Evolutionary conservation across 164 flowering plant genomes (phyloP).

Genomic region (Cinnamomum chago): DNA sequence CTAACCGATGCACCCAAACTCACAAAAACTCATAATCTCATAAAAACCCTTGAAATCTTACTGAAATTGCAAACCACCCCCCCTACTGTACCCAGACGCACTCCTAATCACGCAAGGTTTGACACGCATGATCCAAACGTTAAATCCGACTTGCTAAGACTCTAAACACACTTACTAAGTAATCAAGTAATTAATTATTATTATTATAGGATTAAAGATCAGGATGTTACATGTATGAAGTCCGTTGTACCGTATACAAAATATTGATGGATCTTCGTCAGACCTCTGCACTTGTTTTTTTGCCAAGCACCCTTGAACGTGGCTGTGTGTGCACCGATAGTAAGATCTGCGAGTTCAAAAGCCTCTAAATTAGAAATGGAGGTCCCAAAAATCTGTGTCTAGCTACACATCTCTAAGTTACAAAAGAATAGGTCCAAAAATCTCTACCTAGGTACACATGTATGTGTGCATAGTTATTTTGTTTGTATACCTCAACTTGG

Average conservation of each 20-base stretch:
- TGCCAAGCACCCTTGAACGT: slow-evolving; percentile 64
- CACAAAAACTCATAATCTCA: no score
- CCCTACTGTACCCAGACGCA: no score
- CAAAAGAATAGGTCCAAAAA: neutral
- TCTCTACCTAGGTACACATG: neutral
- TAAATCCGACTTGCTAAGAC: no score
- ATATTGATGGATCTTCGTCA: slow-evolving; percentile 63
- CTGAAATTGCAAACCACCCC: no score
- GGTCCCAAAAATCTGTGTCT: neutral
- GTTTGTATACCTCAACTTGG: neutral
- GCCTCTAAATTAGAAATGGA: neutral
- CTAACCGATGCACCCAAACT: no score
- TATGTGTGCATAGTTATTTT: neutral
- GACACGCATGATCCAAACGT: no score
- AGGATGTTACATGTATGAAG: slow-evolving; percentile 55
- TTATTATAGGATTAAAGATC: no score
- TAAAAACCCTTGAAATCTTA: no score
- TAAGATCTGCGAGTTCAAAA: slow-evolving; percentile 64
- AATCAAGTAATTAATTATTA: no score
- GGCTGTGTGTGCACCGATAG: slow-evolving; percentile 82
- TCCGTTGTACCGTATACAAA: slow-evolving; percentile 79
- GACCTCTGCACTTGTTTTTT: slow-evolving; percentile 94
- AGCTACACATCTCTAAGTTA: no score
- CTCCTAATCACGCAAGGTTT: no score
- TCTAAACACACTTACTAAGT: no score